phyloP scores from a whole-genome alignment of 345 rosid species.

The Limnanthes douglasii region DNA sequence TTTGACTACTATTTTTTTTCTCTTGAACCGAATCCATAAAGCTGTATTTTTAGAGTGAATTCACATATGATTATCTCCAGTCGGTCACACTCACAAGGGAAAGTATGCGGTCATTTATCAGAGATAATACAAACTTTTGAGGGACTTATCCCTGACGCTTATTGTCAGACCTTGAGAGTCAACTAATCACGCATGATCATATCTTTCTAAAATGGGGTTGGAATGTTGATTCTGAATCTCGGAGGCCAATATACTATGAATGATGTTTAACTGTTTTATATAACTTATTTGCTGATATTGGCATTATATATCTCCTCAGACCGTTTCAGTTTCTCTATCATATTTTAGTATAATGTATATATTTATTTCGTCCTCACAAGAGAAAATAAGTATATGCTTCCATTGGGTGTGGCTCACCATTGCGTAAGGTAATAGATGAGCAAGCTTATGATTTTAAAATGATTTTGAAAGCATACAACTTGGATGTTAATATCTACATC shows the following conservation, averaged over 20 bases:
- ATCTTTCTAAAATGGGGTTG: no score
- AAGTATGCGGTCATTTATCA: no score
- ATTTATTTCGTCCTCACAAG: slow-evolving; percentile 71
- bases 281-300: slow-evolving; percentile 92
- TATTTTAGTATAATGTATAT: slow-evolving; percentile 65
- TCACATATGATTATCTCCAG: no score
- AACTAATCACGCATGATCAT: no score
- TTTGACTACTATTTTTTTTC: no score
- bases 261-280: slow-evolving; percentile 81
- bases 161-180: no score
- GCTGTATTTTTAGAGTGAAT: no score
- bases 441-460: slow-evolving; percentile 63
- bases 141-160: no score
- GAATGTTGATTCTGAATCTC: slow-evolving; percentile 73
- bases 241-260: slow-evolving; percentile 81
- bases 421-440: slow-evolving; percentile 76
- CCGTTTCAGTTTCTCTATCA: slow-evolving; percentile 68
- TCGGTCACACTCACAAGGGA: no score
- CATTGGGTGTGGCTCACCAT: slow-evolving; percentile 89
- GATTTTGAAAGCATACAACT: slow-evolving; percentile 48
- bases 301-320: slow-evolving; percentile 80
- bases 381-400: slow-evolving; percentile 97
- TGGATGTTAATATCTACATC: slow-evolving; percentile 51
- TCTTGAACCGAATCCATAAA: no score
- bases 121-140: no score